Conservation (phyloP, 306 rosid genomes). For the Quercus wislizeni region DNA sequence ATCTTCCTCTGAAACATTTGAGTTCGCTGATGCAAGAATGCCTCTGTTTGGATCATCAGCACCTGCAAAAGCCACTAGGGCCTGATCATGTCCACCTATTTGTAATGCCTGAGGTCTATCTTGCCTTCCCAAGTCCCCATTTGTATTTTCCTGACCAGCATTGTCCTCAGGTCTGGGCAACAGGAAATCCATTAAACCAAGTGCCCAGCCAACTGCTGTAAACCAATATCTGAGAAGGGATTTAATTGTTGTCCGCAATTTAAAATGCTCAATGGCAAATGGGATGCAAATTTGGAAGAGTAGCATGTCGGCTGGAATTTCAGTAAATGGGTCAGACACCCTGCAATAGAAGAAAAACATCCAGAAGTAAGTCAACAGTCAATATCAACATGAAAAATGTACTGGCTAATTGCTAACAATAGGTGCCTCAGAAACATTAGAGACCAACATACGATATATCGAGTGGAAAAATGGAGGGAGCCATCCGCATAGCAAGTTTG, state of each 20-base stretch:
- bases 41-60: constrained; percentile 53
- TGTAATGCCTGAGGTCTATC: constrained; percentile 72
- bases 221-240: constrained; percentile 90
- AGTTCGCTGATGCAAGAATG: constrained; percentile 45
- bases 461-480: constrained; percentile 89
- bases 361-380: constrained; percentile 21
- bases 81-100: constrained; percentile 64
- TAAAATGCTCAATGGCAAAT: constrained; percentile 96
- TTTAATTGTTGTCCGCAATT: constrained; percentile 89
- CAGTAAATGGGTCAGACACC: constrained; percentile 97
- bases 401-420: neutral
- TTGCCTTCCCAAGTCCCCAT: constrained; percentile 85
- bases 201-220: constrained; percentile 97
- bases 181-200: constrained; percentile 84
- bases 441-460: constrained; percentile 79
- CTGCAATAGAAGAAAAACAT: constrained; percentile 42
- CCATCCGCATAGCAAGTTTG: constrained; percentile 93
- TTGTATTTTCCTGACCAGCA: constrained; percentile 76
- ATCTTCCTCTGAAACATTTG: constrained; percentile 62
- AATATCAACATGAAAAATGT: neutral
- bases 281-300: constrained; percentile 98
- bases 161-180: constrained; percentile 85
- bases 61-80: constrained; percentile 55
- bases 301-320: constrained; percentile 99
- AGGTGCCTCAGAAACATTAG: constrained; percentile 9